Conservation (phyloP, 2,329 filamentous ascomycete species). For the Sporothrix protearum region DNA sequence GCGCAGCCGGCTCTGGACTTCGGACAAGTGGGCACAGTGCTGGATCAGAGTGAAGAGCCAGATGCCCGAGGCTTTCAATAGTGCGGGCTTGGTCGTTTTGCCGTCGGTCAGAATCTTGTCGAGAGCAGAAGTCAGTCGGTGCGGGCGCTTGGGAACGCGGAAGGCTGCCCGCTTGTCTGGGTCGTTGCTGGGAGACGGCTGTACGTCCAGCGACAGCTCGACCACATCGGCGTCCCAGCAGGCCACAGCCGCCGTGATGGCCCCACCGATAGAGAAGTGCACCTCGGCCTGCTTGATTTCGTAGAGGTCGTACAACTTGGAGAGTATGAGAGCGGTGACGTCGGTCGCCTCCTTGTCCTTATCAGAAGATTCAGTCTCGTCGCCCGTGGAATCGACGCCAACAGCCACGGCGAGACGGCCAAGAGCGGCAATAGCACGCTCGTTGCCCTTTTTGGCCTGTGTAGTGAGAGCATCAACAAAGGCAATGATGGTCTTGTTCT, state of each 20-base stretch:
- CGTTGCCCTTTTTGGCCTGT: slow-evolving; percentile 74
- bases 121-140: slow-evolving; percentile 53
- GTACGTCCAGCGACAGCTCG: slow-evolving; percentile 69
- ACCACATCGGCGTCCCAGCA: slow-evolving; percentile 83
- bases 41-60: slow-evolving; percentile 92
- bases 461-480: slow-evolving; percentile 61
- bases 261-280: slow-evolving; percentile 87
- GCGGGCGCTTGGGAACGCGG: slow-evolving; percentile 39
- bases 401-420: slow-evolving; percentile 65
- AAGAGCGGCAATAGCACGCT: slow-evolving; percentile 74
- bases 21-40: slow-evolving; percentile 74
- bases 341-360: slow-evolving; percentile 26
- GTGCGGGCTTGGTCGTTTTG: slow-evolving; percentile 78
- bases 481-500: slow-evolving; percentile 35
- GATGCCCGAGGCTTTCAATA: slow-evolving; percentile 89
- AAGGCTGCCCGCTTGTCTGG: slow-evolving; percentile 34
- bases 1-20: slow-evolving; percentile 70
- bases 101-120: slow-evolving; percentile 74
- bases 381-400: slow-evolving; percentile 17
- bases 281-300: slow-evolving; percentile 82
- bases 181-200: slow-evolving; percentile 38
- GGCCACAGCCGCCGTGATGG: slow-evolving; percentile 70
- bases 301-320: slow-evolving; percentile 70
- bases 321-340: slow-evolving; percentile 55
- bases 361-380: neutral